phyloP scores from a whole-genome alignment of 352 stramenopile species.

The Peronospora tabacina region DNA sequence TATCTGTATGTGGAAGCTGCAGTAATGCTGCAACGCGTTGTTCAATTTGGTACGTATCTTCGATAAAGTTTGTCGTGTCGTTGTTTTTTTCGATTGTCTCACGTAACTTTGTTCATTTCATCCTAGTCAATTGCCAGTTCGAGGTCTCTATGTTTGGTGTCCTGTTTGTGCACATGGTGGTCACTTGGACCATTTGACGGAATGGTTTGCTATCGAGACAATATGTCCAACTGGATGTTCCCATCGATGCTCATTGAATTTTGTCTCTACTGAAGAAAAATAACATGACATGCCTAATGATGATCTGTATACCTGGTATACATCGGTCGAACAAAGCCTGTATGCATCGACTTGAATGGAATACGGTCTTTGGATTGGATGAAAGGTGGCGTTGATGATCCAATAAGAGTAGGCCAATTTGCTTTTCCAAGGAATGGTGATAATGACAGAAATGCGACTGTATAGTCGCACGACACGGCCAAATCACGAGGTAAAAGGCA shows the following conservation, averaged over 20 bases:
- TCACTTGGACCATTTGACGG: slow-evolving; percentile 74
- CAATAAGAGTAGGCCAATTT: slow-evolving; percentile 2
- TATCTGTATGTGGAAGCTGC: slow-evolving; percentile 58
- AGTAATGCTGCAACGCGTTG: slow-evolving; percentile 69
- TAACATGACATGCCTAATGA: slow-evolving; percentile 2
- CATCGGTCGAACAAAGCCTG: neutral
- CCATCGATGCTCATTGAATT: slow-evolving; percentile 50
- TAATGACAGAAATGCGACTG: slow-evolving; percentile 24
- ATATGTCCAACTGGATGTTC: slow-evolving; percentile 74
- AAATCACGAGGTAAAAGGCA: slow-evolving; percentile 12
- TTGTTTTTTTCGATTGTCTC: slow-evolving; percentile 4
- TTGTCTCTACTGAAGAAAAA: slow-evolving; percentile 16
- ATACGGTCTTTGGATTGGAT: slow-evolving; percentile 15
- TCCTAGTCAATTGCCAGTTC: slow-evolving; percentile 73
- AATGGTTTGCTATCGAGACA: slow-evolving; percentile 69
- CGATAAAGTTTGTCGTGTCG: neutral
- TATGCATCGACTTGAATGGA: slow-evolving; percentile 15
- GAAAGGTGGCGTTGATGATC: slow-evolving; percentile 4
- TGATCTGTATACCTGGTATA: neutral
- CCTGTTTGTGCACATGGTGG: slow-evolving; percentile 87
- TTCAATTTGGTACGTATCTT: slow-evolving; percentile 67
- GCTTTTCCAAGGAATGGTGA: slow-evolving; percentile 17
- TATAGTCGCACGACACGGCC: slow-evolving; percentile 11
- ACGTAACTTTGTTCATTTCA: slow-evolving; percentile 3
- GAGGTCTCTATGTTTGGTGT: slow-evolving; percentile 88